phyloP scores from a whole-genome alignment of 2,329 filamentous ascomycete genomes.

The Elsinoe arachidis region DNA sequence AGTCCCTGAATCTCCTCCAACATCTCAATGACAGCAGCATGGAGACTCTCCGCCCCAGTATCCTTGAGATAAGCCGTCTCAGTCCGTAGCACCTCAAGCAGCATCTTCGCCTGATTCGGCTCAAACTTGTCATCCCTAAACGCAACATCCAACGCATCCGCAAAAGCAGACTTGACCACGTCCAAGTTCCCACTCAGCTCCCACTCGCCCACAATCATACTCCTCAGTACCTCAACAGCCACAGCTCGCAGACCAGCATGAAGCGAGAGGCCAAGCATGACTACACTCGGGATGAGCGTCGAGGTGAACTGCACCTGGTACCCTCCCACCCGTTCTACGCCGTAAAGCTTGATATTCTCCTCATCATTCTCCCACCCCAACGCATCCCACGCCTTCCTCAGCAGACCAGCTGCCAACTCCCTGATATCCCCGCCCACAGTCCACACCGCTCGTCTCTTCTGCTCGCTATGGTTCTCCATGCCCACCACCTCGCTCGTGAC shows the following conservation, averaged over 20 bases:
- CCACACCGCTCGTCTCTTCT: conserved; percentile 93
- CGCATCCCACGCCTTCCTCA: conserved; percentile 82
- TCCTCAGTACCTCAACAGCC: conserved; percentile 87
- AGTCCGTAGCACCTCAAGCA: conserved; percentile 74
- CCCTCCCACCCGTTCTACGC: conserved; percentile 76
- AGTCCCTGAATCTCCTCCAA: conserved; percentile 83
- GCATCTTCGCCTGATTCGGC: conserved; percentile 57
- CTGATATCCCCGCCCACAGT: conserved; percentile 96
- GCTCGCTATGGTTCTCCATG: conserved; percentile 91
- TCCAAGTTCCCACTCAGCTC: conserved; percentile 85
- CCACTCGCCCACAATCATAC: conserved; percentile 99
- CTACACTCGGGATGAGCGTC: conserved; percentile 78
- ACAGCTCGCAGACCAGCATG: conserved; percentile 84
- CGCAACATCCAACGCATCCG: conserved; percentile 80
- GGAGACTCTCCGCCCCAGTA: conserved; percentile 62
- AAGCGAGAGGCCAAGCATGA: conserved; percentile 89
- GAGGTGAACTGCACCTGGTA: conserved; percentile 99
- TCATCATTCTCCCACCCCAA: conserved; percentile 88
- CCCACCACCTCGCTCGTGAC: conserved; percentile 83
- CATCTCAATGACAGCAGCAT: conserved; percentile 66
- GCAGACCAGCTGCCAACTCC: conserved; percentile 77
- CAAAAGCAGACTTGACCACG: conserved; percentile 90
- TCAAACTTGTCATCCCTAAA: conserved; percentile 53
- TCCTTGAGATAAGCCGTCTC: conserved; percentile 65
- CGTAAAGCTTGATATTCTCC: conserved; percentile 62